Percentiles rank a stretch among this genome's conserved stretches.
Conservation (phyloP, 257 asterid genomes). For the Penstemon eatonii region DNA sequence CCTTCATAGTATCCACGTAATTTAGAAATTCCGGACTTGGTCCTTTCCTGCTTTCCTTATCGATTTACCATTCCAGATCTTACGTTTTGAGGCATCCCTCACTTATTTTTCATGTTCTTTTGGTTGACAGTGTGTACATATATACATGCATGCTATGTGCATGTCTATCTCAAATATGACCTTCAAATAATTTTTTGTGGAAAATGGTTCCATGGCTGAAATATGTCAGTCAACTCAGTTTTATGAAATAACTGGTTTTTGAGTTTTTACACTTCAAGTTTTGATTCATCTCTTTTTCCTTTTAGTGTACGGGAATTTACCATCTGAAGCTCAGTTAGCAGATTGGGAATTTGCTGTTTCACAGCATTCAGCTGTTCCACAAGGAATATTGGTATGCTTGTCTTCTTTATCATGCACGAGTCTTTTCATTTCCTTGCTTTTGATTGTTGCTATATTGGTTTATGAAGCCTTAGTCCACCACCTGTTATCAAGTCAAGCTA, state of each 20-base stretch:
- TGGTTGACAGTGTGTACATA: slow-evolving; percentile 8
- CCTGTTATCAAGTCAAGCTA: slow-evolving; percentile 14
- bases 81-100: too few species aligned
- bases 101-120: not conserved
- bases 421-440: slow-evolving; percentile 12
- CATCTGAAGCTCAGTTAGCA: slow-evolving; percentile 77
- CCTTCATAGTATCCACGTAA: not conserved
- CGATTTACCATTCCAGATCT: too few species aligned
- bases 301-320: slow-evolving; percentile 90
- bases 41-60: too few species aligned
- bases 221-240: not conserved
- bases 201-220: not conserved
- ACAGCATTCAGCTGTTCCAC: slow-evolving; percentile 76
- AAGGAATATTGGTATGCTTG: slow-evolving; percentile 45
- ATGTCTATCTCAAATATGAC: not conserved
- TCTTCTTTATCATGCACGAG: slow-evolving; percentile 1
- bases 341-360: slow-evolving; percentile 96
- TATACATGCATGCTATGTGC: not conserved
- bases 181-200: not conserved
- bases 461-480: not conserved
- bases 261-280: slow-evolving; percentile 25
- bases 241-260: not conserved
- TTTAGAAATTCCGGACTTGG: too few species aligned
- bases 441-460: not conserved
- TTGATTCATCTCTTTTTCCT: slow-evolving; percentile 7